These are phyloP conservation scores for Phoenix dactylifera DNA, from an alignment of 176 grass and related monocot species.

Conservation along the genomic window DNA sequence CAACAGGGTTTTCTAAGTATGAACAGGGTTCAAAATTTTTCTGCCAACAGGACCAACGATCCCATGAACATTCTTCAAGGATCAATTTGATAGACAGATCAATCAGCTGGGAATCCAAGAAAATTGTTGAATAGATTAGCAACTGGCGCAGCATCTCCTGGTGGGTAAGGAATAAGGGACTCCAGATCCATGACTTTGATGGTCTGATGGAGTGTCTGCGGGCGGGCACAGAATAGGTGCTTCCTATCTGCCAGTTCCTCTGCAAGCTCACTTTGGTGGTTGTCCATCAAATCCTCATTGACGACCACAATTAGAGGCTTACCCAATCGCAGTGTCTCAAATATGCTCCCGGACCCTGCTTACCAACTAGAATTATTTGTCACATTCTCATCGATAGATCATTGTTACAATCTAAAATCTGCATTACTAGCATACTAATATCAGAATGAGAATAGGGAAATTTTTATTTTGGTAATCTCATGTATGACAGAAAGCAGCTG, in stretches of 20 bases:
- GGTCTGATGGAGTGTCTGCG: constrained; percentile 36
- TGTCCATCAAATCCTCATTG: constrained; percentile 91
- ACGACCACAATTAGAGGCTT: constrained; percentile 70
- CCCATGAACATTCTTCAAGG: too few species aligned
- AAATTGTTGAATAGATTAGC: constrained; percentile 49
- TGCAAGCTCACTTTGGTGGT: constrained; percentile 73
- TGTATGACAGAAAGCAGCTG: too few species aligned
- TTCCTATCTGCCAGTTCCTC: constrained; percentile 70
- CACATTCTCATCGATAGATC: too few species aligned
- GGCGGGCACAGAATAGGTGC: constrained; percentile 51
- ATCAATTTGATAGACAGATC: too few species aligned
- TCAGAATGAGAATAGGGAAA: too few species aligned
- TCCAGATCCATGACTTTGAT: constrained; percentile 47
- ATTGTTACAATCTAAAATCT: too few species aligned
- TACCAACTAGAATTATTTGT: not conserved
- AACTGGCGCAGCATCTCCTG: constrained; percentile 42
- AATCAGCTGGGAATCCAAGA: constrained; percentile 32
- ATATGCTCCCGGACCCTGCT: constrained; percentile 86
- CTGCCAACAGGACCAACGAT: too few species aligned
- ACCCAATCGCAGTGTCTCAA: constrained; percentile 48
- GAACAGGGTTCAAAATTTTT: too few species aligned
- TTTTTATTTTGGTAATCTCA: too few species aligned
- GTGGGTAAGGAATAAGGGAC: constrained; percentile 32
- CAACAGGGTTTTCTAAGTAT: too few species aligned
- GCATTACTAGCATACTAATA: too few species aligned